phyloP scores from a whole-genome alignment of 495 filamentous ascomycete species.

The Penicillium steckii region DNA sequence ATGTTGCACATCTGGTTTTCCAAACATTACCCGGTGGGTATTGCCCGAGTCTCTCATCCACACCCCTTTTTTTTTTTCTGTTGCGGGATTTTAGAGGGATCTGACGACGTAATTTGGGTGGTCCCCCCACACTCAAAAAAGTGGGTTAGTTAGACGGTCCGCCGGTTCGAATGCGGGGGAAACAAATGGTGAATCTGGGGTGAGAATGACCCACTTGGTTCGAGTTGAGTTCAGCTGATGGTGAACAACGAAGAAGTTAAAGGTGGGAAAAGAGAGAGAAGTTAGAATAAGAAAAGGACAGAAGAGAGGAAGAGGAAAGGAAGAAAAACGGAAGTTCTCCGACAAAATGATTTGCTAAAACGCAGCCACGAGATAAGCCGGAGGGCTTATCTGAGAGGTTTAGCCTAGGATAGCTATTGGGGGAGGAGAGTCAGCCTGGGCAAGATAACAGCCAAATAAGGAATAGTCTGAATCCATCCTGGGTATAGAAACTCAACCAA shows the following conservation, averaged over 20 bases:
- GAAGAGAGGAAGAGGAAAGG: not conserved
- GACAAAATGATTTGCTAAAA: too few species aligned
- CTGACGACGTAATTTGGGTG: not conserved
- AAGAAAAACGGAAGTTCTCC: not conserved
- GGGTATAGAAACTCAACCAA: too few species aligned
- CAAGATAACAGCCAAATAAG: too few species aligned
- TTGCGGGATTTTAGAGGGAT: not conserved
- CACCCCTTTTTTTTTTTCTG: too few species aligned
- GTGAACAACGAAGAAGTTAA: not conserved
- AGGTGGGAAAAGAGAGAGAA: not conserved
- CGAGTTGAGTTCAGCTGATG: too few species aligned
- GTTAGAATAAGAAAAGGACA: not conserved
- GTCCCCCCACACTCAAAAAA: conserved; percentile 1
- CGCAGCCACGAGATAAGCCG: too few species aligned
- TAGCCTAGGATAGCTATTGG: too few species aligned
- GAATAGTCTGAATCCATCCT: too few species aligned
- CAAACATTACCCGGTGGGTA: not conserved
- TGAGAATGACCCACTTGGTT: not conserved
- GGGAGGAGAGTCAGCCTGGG: too few species aligned
- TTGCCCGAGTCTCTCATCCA: not conserved
- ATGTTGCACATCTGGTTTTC: not conserved
- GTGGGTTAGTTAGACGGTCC: not conserved
- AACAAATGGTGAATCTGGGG: not conserved
- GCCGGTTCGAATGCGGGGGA: not conserved
- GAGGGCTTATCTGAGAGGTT: not conserved